These are phyloP conservation scores for Verticillium dahliae DNA, from an alignment of 2,329 filamentous ascomycete genomes.

Conservation along the genomic window DNA sequence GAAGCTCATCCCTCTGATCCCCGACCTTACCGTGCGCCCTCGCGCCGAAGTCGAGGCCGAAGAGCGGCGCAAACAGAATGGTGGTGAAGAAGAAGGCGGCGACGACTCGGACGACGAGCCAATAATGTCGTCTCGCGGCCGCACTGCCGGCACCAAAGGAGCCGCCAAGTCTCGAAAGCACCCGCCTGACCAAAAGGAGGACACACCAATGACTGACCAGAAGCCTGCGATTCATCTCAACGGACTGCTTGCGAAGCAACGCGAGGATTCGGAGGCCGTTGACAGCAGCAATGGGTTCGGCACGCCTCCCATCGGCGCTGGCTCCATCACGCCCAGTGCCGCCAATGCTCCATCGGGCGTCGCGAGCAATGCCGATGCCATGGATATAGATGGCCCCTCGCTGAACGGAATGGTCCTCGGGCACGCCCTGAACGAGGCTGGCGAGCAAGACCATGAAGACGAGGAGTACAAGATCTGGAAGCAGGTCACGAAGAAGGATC, in stretches of 20 bases:
- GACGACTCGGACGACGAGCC: slow-evolving; percentile 97
- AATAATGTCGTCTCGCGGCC: slow-evolving; percentile 93
- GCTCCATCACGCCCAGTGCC: slow-evolving; percentile 70
- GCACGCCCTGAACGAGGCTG: slow-evolving; percentile 57
- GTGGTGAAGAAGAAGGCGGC: slow-evolving; percentile 71
- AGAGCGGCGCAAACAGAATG: slow-evolving; percentile 77
- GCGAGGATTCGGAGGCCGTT: slow-evolving; percentile 69
- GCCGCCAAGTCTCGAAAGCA: slow-evolving; percentile 73
- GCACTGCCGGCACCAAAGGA: slow-evolving; percentile 78
- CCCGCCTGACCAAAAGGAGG: slow-evolving; percentile 66
- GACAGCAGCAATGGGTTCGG: slow-evolving; percentile 82
- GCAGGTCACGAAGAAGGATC: slow-evolving; percentile 94
- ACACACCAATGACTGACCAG: slow-evolving; percentile 68
- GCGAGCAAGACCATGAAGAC: slow-evolving; percentile 76
- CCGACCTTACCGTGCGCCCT: slow-evolving; percentile 83
- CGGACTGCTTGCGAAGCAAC: slow-evolving; percentile 51
- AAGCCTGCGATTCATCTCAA: slow-evolving; percentile 68
- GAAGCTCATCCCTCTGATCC: slow-evolving; percentile 90
- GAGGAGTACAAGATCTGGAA: slow-evolving; percentile 99
- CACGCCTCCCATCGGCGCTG: slow-evolving; percentile 65
- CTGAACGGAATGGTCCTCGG: slow-evolving; percentile 59
- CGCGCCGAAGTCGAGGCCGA: slow-evolving; percentile 92
- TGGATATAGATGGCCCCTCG: slow-evolving; percentile 79
- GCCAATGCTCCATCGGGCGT: slow-evolving; percentile 60
- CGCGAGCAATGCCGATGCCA: slow-evolving; percentile 72